Base-by-base conservation (phyloP, 352 stramenopile species). In the Pythium brachiatum region DNA sequence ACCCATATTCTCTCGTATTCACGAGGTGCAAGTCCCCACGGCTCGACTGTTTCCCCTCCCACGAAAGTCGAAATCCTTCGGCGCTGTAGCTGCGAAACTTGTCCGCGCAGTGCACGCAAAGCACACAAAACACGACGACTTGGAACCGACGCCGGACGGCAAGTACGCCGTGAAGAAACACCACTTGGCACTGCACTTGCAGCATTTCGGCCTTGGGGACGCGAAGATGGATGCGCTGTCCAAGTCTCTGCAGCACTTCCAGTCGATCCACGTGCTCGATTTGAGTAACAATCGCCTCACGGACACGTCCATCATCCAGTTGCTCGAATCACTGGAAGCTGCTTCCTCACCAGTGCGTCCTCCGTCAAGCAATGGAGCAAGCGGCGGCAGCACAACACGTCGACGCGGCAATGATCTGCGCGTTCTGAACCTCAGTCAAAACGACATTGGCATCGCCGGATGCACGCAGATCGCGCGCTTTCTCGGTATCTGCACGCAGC, bases 161-260 rank as follows among this genome's bases (percentile, higher is more conserved):
- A 56, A 60, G 18, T 70, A 73, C 15, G 53, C 66, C 20, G 32
- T 43, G 9, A 88, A 82, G 58, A 79, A 80, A 26, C 69, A 74
- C 20, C 77, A 80, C 32, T 65, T 84, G 27, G 69, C 75, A 5
- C 50, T 92, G 0, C 71, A 89, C 26, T 52, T 92, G 34, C 76
- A 89, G 56, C 79, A 92, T 44, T 92, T 90, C 60, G 83, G 83
- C 8, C 75, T 92, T 0, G 83, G 83, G 0, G 81, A 92, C 29
- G 53, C 59, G 1, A 89, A 90, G 54, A 72, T 78, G 23, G 71
- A 80, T 25, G 81, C 81, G 7, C 53, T 92, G 2, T 73, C 81
- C 15, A 86, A 72, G 34, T 76, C 79, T 3, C 69, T 90, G 9
- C 59, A 74, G 63, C 66, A 73, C 50, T 88, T 92, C 53, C 68